phyloP scores from a whole-genome alignment of 1,284 basidiomycete genomes.

The Pterulicium gracile region DNA sequence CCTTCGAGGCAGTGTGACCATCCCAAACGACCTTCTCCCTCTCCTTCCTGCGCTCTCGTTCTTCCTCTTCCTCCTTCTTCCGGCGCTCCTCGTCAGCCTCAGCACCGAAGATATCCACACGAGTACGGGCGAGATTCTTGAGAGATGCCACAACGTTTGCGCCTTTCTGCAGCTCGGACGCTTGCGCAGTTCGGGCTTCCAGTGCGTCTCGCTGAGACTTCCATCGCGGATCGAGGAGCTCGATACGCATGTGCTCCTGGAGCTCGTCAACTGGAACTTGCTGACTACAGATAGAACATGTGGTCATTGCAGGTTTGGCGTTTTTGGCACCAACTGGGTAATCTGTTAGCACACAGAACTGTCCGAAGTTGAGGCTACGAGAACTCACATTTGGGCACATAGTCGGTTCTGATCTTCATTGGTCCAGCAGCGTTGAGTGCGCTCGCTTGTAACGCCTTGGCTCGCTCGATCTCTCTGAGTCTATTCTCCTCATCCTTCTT shows the following conservation, averaged over 20 bases:
- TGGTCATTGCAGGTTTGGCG: constrained; percentile 63
- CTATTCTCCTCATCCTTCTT: constrained; percentile 72
- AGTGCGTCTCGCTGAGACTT: constrained; percentile 85
- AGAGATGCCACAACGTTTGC: constrained; percentile 90
- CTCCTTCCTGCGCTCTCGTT: constrained; percentile 67
- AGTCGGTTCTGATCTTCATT: constrained; percentile 96
- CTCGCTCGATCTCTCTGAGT: constrained; percentile 65
- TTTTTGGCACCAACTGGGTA: constrained; percentile 57
- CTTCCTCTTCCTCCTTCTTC: constrained; percentile 78
- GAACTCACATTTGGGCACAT: constrained; percentile 81
- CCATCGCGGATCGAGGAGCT: constrained; percentile 95
- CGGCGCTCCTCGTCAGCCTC: constrained; percentile 83
- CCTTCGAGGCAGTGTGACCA: constrained; percentile 87
- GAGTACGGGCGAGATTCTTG: constrained; percentile 80
- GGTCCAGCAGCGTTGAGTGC: constrained; percentile 68
- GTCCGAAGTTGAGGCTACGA: constrained; percentile 2
- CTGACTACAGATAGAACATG: constrained; percentile 90
- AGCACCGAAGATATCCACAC: constrained; percentile 92
- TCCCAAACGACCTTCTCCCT: constrained; percentile 93
- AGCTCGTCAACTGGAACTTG: constrained; percentile 91
- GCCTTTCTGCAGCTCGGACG: constrained; percentile 79
- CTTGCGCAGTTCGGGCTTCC: constrained; percentile 83
- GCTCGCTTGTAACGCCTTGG: constrained; percentile 69
- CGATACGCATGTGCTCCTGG: constrained; percentile 97
- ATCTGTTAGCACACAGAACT: constrained; percentile 9